These are phyloP conservation scores for Verbena officinalis DNA, from an alignment of 257 asterid genomes.

Conservation along the genomic window DNA sequence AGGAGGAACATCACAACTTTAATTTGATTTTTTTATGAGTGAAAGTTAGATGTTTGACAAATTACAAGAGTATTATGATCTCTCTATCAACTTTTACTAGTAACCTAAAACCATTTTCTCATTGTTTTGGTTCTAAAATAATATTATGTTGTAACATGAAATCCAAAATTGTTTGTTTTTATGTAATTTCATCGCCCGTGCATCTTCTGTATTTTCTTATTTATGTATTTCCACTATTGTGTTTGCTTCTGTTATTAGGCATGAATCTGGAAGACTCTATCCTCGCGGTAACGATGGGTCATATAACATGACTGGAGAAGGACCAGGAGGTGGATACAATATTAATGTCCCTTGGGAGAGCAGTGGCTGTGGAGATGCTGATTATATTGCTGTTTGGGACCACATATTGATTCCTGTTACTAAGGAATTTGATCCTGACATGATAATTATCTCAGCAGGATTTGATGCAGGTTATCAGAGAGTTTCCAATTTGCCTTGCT, in stretches of 20 bases:
- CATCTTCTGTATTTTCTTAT: no score
- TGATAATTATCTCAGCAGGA: conserved; percentile 87
- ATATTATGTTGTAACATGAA: no score
- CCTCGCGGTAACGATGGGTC: conserved; percentile 83
- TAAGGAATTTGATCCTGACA: conserved; percentile 81
- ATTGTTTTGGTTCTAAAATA: no score
- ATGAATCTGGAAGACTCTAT: conserved; percentile 75
- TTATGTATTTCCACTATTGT: no score
- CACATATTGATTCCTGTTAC: conserved; percentile 84
- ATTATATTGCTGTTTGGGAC: conserved; percentile 97
- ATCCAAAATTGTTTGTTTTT: no score
- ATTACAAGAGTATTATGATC: no score
- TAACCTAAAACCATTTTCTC: no score
- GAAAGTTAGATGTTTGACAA: no score
- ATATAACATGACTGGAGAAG: conserved; percentile 80
- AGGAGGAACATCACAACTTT: no score
- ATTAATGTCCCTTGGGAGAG: conserved; percentile 96
- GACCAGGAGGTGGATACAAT: conserved; percentile 82
- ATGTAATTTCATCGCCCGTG: no score
- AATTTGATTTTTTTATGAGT: no score
- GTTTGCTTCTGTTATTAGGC: conserved; percentile 39
- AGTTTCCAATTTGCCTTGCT: neutral
- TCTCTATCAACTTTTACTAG: no score
- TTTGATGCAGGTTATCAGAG: conserved; percentile 89
- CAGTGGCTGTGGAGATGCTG: conserved; percentile 84